Conservation (phyloP, 1,284 basidiomycete genomes). For the Austroboletus rostrupii region DNA sequence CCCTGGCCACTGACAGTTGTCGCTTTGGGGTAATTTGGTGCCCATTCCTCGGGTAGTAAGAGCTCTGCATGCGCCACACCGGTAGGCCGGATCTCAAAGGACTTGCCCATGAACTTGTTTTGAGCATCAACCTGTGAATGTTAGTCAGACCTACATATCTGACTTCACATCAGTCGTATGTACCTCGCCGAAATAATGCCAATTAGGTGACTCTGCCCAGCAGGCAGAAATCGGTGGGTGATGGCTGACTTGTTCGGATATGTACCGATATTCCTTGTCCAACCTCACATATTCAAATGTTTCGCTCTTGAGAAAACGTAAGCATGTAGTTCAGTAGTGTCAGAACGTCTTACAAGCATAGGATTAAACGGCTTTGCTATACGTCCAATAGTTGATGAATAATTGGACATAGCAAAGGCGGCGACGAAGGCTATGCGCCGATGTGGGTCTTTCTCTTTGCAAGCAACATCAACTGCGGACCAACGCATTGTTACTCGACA, state of each 20-base stretch:
- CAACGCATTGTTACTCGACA: neutral
- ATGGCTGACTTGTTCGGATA: constrained; percentile 94
- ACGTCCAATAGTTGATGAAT: constrained; percentile 91
- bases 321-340: neutral
- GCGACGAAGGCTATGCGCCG: constrained; percentile 90
- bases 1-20: constrained; percentile 37
- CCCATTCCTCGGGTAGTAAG: constrained; percentile 69
- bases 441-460: constrained; percentile 71
- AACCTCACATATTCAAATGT: constrained; percentile 92
- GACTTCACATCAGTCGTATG: neutral
- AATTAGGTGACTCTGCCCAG: constrained; percentile 85
- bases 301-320: constrained; percentile 51
- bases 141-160: neutral
- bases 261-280: constrained; percentile 88
- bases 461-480: constrained; percentile 76
- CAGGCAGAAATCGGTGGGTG: constrained; percentile 98
- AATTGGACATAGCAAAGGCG: constrained; percentile 98
- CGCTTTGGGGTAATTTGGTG: constrained; percentile 54
- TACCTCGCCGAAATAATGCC: constrained; percentile 92
- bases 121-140: constrained; percentile 74
- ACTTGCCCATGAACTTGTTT: constrained; percentile 94
- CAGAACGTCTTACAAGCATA: constrained; percentile 58
- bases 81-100: constrained; percentile 94
- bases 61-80: constrained; percentile 91
- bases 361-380: constrained; percentile 97